A percentile compares a stretch with the other conserved stretches of the same genome.
phyloP scores from a whole-genome alignment of 345 rosid species.

The Brassica juncea region DNA sequence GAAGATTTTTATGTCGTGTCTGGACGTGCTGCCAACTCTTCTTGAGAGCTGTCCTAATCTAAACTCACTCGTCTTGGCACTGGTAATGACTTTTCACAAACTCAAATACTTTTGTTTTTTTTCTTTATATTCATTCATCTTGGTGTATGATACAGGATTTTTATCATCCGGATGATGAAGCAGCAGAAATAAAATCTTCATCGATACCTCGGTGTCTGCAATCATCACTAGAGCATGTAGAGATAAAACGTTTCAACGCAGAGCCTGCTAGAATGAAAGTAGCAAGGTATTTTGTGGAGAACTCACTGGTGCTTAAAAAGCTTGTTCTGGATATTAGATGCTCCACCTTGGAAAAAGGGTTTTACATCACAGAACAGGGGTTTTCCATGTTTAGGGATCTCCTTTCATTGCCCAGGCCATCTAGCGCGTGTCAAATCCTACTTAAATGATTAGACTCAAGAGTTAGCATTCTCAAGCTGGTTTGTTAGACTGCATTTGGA shows the following conservation, averaged over 20 bases:
- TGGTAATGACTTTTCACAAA: not conserved
- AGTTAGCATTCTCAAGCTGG: not conserved
- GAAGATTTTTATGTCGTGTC: not conserved
- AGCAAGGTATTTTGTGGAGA: constrained; percentile 19
- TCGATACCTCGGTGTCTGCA: constrained; percentile 17
- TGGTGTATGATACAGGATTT: not conserved
- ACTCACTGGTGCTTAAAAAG: constrained; percentile 3
- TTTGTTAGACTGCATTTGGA: not conserved
- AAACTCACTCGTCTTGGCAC: not conserved
- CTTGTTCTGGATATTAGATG: not conserved
- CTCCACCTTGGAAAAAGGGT: not conserved
- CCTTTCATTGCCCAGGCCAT: constrained; percentile 26
- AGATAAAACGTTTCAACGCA: constrained; percentile 5
- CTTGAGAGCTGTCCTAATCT: constrained; percentile 17
- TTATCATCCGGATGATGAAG: not conserved
- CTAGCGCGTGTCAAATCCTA: not conserved
- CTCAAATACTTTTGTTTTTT: not conserved
- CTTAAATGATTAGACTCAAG: not conserved
- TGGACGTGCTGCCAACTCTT: not conserved
- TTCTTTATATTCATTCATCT: not conserved
- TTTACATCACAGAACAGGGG: not conserved
- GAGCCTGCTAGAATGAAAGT: constrained; percentile 12
- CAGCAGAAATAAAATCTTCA: not conserved
- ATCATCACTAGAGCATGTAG: constrained; percentile 30
- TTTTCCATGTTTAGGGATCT: not conserved